Conservation (phyloP, 306 rosid species). For the Coriaria nepalensis region DNA sequence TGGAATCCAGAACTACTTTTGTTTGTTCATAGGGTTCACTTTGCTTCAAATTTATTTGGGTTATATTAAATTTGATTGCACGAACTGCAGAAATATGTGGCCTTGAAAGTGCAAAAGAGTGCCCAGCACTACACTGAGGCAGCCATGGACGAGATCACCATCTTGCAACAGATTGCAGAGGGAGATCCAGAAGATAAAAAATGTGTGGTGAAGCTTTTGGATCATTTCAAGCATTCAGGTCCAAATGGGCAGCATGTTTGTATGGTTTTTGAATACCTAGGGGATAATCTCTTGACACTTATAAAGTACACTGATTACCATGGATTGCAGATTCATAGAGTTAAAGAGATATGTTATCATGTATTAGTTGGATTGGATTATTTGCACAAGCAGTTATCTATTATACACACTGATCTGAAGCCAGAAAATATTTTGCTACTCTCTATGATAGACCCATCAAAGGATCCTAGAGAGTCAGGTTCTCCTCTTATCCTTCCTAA, state of each 20-base stretch:
- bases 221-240: slow-evolving; percentile 92
- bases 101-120: slow-evolving; percentile 93
- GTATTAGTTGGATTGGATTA: slow-evolving; percentile 86
- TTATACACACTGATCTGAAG: slow-evolving; percentile 92
- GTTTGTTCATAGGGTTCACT: slow-evolving; percentile 6
- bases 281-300: slow-evolving; percentile 85
- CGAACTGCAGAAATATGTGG: slow-evolving; percentile 59
- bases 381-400: slow-evolving; percentile 82
- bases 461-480: slow-evolving; percentile 73
- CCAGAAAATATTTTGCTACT: slow-evolving; percentile 77
- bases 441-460: slow-evolving; percentile 64
- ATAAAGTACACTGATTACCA: slow-evolving; percentile 72
- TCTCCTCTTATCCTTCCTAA: slow-evolving; percentile 48
- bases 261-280: slow-evolving; percentile 90
- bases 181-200: slow-evolving; percentile 72
- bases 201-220: slow-evolving; percentile 92
- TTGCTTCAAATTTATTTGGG: no score
- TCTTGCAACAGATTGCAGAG: slow-evolving; percentile 82
- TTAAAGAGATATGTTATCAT: slow-evolving; percentile 83
- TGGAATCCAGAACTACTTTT: neutral
- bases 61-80: no score
- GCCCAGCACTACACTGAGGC: slow-evolving; percentile 98
- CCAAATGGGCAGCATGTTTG: slow-evolving; percentile 95
- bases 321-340: slow-evolving; percentile 71
- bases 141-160: slow-evolving; percentile 88